Conservation (phyloP, 805 yeast genomes). For the Candida manassasensis region DNA sequence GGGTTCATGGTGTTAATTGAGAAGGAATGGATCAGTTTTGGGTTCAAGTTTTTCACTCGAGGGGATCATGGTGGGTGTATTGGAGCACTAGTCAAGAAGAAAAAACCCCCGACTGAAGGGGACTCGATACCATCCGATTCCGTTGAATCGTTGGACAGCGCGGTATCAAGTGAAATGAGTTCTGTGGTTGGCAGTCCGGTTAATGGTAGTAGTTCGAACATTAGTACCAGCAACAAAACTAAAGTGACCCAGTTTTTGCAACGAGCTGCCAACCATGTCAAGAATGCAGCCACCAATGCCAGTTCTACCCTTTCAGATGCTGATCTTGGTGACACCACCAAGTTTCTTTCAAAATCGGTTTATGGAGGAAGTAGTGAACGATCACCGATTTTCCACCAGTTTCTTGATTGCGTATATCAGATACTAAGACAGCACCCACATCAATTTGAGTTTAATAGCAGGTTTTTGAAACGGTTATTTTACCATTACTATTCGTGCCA, state of each 20-base stretch:
- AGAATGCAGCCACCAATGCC: conserved; percentile 29
- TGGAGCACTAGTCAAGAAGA: conserved; percentile 31
- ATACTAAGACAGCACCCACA: conserved; percentile 63
- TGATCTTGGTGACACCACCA: conserved; percentile 18
- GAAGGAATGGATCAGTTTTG: conserved; percentile 94
- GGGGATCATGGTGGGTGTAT: conserved; percentile 65
- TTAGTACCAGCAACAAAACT: conserved; percentile 9
- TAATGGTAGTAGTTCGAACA: background rate
- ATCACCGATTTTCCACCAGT: conserved; percentile 93
- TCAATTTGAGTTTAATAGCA: conserved; percentile 80
- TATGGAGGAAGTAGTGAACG: conserved; percentile 37
- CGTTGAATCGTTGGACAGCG: conserved; percentile 7
- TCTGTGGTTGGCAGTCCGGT: background rate
- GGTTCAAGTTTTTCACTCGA: conserved; percentile 83
- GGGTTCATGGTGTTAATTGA: conserved; percentile 86
- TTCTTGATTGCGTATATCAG: conserved; percentile 85
- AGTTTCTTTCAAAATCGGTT: conserved; percentile 24
- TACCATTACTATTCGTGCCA: conserved; percentile 93
- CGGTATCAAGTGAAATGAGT: conserved; percentile 7
- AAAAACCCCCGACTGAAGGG: conserved; percentile 9
- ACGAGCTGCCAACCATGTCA: conserved; percentile 38
- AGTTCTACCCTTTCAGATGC: conserved; percentile 13
- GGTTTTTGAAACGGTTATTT: conserved; percentile 76
- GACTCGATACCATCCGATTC: conserved; percentile 11
- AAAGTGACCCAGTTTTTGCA: conserved; percentile 35